Evolutionary conservation across 345 rosid species (phyloP).

Genomic region (Salix viminalis): DNA sequence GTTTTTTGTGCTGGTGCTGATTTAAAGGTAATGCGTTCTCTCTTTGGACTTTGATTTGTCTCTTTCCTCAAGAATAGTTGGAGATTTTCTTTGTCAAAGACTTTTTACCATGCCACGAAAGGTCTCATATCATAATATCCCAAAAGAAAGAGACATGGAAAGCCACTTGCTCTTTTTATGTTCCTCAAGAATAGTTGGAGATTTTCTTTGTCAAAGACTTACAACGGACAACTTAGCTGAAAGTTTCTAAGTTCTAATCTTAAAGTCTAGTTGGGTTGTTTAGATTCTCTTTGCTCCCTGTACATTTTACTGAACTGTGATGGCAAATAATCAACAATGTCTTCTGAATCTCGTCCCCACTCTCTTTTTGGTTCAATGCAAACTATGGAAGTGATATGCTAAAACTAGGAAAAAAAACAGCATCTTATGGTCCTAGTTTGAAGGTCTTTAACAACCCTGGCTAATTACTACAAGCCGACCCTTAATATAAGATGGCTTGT

Average conservation of each 20-base stretch:
- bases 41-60: not conserved
- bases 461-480: too few relatives aligned
- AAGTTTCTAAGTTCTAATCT: not conserved
- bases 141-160: not conserved
- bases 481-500: too few relatives aligned
- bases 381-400: not conserved
- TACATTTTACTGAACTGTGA: not conserved
- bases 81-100: not conserved
- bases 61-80: not conserved
- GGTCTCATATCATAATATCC: not conserved
- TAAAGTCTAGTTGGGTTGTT: not conserved
- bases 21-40: conserved; percentile 52
- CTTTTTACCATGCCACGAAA: not conserved
- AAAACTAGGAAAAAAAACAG: too few relatives aligned
- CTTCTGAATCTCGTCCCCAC: not conserved
- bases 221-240: not conserved
- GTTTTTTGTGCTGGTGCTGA: conserved; percentile 95
- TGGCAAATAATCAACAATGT: not conserved
- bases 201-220: too few relatives aligned
- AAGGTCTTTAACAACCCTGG: too few relatives aligned
- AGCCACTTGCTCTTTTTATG: not conserved
- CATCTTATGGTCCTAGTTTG: too few relatives aligned
- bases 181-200: too few relatives aligned
- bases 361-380: not conserved
- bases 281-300: not conserved